Evolutionary conservation across 2,329 filamentous ascomycete species (phyloP), one percentile per base, ranked within the genome.

Genomic region (Elsinoe perseae): DNA sequence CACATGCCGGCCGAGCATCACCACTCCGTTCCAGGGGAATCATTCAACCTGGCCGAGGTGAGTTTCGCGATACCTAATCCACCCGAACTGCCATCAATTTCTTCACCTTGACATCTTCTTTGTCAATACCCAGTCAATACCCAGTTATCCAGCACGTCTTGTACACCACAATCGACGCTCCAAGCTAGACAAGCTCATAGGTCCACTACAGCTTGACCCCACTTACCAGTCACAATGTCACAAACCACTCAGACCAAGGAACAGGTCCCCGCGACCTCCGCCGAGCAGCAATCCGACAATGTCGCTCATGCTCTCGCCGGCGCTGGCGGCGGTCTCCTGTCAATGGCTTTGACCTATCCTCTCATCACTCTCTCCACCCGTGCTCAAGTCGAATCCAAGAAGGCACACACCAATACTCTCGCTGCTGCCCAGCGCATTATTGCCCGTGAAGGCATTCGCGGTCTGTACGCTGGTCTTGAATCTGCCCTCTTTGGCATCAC

Each of bases 331-430:
- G 93, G 93, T 59, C 85, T 98, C 57, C 76, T 97, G 58, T 95
- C 93, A 64, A 98, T 97, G 89, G 82, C 91, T 64, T 75, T 98
- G 72, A 98, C 93, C 84, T 97, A 97, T 72, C 93, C 93, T 40
- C 84, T 98, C 65, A 95, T 98, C 69, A 97, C 93, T 30, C 85
- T 98, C 61, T 98, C 93, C 20, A 98, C 93, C 30, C 87, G 93
- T 69, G 93, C 93, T 42, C 93, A 98, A 73, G 92, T 98, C 71
- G 93, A 98, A 75, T 96, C 93, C 58, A 93, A 89, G 73, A 89
- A 91, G 65, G 89, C 90, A 56, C 84, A 95, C 64, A 88, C 88
- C 25, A 85, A 86, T 59, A 93, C 93, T 65, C 79, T 90, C 64
- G 82, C 89, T 63, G 90, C 93, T 28, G 84, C 93, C 59, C 83